Base-by-base conservation (phyloP, 129 eudicot species). In the Silybum marianum region DNA sequence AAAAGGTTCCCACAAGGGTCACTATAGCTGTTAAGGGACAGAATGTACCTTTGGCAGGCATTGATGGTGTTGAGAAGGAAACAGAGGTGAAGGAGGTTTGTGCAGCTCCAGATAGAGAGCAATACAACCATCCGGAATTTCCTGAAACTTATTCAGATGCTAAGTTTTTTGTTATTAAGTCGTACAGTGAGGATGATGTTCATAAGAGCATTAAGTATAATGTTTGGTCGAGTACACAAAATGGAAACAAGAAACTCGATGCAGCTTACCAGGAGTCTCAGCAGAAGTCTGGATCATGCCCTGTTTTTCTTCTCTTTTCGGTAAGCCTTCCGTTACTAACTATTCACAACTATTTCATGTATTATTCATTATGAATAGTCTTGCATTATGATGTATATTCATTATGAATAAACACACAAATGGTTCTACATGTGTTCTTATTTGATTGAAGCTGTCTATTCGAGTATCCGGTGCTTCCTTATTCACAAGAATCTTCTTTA, bases 171-270 rank as follows among this genome's bases (percentile, higher is more conserved):
- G 78, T 93, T 22, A 91, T 93, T 13, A 93, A 91, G 74, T 91
- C 98, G 6, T 93, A 91, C 67, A 93, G 97, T 9, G 96, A 93
- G 75, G 98, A 93, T 78, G 96, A 93, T 88, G 94, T 93, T 65
- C 97, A 93, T 70, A 93, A 93, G 87, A 91, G 98, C 58, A 87
- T 93, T 73, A 93, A 93, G 85, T 91, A 93, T 80, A 89, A 88
- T 78, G 88, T 91, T 22, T 93, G 97, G 97, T 84, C 98, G 1
- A 93, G 97, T 81, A 93, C 98, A 3, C 98, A 91, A 26, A 91
- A 91, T 69, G 98, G 98, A 32, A 93, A 93, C 84, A 91, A 93
- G 86, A 93, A 93, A 82, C 91, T 93, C 12, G 98, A 93, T 51
- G 87, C 91, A 4, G 97, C 97, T 13, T 93, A 93, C 85, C 87